Evolutionary conservation across 148 eudicot species (phyloP), one percentile per base, ranked within the genome.

Genomic region (Amaranthus hypochondriacus): DNA sequence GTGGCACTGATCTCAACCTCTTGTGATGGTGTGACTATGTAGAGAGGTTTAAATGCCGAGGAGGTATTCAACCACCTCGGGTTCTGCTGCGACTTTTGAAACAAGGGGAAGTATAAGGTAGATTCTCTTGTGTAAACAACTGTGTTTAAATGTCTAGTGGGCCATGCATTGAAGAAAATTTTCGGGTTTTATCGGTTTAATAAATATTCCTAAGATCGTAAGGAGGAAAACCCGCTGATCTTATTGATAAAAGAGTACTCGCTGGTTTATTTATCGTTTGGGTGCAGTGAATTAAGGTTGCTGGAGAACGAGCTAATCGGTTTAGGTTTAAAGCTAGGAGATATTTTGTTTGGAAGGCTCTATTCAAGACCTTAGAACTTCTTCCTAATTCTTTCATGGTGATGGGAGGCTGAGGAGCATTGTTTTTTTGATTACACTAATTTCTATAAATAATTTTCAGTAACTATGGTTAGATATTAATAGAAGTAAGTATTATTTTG

Each of bases 61-160:
- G 69, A 59, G 8, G 55, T 52, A 73, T 78, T 78, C 56, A 78
- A 51, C 81, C 76, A 78, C 62, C 81, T 78, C 0, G 76, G 76
- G 15, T 73, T 73, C 63, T 71, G 73, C 62, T 78, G 81, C 43
- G 76, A 68, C 60, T 73, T 73, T 53, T 50, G 72, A 21, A 78
- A 43, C 7, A 78, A 53, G 39, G 71, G 6, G 14, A 59, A 7
- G 52, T 77, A 77, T 48, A 65, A 66, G 7, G 59, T 13, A 39
- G 75, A 77, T 7, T 64, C 28, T 28, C 51, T 65, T 64, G 71
- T 52, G 57, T 77, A 63, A 55, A 65, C 66, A 14, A 6, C 6
- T 12, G 66, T 3, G 11, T 44, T 28, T 28, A 58, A 52, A 8
- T 11, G 46, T 14, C 50, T 77, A 39, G 42, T 62, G 47, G 47